Evolutionary conservation across 2,329 filamentous ascomycete genomes (phyloP).

Genomic region (Penicillium sp.): DNA sequence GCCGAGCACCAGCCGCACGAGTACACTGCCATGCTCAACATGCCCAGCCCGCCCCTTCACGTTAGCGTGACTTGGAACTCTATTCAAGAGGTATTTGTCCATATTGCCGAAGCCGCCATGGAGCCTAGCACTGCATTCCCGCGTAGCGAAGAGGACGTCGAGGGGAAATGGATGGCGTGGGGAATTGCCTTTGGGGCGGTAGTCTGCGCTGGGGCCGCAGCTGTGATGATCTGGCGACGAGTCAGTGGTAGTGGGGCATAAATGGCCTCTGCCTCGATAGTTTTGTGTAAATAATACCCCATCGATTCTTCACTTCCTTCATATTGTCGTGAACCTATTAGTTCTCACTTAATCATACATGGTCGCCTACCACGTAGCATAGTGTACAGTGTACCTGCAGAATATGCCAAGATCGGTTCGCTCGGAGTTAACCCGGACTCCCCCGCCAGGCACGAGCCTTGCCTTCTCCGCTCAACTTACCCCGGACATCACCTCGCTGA

Average conservation of each 20-base stretch:
- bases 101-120: constrained; percentile 85
- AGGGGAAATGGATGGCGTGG: constrained; percentile 77
- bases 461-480: constrained; percentile 22
- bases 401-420: constrained; percentile 10
- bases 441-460: constrained; percentile 22
- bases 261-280: constrained; percentile 12
- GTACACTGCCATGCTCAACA: constrained; percentile 81
- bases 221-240: constrained; percentile 62
- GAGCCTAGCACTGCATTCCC: constrained; percentile 87
- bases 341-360: not conserved
- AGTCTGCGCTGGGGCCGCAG: constrained; percentile 60
- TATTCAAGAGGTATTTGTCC: constrained; percentile 91
- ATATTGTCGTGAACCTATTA: not conserved
- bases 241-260: constrained; percentile 40
- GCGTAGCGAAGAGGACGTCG: constrained; percentile 77
- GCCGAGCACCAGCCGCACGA: constrained; percentile 88
- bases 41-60: constrained; percentile 82
- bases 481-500: constrained; percentile 23
- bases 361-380: not conserved
- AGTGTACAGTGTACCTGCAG: not conserved
- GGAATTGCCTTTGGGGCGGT: constrained; percentile 81
- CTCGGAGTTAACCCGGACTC: constrained; percentile 18
- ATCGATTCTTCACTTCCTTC: not conserved
- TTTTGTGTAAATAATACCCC: constrained; percentile 21
- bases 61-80: constrained; percentile 94